These are phyloP conservation scores for Chaetomium globosum DNA, from an alignment of 2,329 filamentous ascomycete species.

Conservation along the genomic window DNA sequence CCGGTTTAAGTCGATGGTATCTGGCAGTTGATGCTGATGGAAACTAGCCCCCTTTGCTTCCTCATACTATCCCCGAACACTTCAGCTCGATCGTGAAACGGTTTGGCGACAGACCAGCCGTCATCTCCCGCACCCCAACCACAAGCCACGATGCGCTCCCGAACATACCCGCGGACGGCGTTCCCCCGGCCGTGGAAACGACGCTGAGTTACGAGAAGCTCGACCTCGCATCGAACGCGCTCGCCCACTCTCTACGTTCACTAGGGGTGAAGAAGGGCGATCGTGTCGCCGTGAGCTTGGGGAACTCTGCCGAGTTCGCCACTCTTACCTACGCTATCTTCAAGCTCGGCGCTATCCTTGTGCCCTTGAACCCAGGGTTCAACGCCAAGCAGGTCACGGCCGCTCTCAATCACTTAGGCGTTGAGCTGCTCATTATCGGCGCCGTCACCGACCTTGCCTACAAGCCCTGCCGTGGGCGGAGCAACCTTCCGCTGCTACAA, in stretches of 20 bases:
- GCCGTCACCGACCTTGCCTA: constrained; percentile 82
- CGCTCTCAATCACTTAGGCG: constrained; percentile 74
- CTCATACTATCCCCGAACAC: constrained; percentile 71
- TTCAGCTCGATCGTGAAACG: constrained; percentile 66
- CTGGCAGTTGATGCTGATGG: constrained; percentile 7
- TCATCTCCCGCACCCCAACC: constrained; percentile 54
- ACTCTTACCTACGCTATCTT: constrained; percentile 86
- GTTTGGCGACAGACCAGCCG: constrained; percentile 65
- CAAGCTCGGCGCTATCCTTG: constrained; percentile 90
- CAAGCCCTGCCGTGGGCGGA: constrained; percentile 57
- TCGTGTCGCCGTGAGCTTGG: constrained; percentile 81
- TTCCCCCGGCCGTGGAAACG: constrained; percentile 62
- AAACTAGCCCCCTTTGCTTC: constrained; percentile 64
- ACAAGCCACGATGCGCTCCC: constrained; percentile 33
- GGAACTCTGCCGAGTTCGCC: constrained; percentile 82
- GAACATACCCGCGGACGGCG: constrained; percentile 47
- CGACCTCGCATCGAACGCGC: constrained; percentile 72
- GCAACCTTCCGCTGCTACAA: constrained; percentile 54
- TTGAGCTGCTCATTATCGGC: constrained; percentile 77
- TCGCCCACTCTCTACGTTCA: constrained; percentile 70
- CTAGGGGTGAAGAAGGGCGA: constrained; percentile 79
- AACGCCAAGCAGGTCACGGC: constrained; percentile 75
- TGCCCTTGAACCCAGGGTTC: constrained; percentile 92
- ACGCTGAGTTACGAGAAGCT: constrained; percentile 74
- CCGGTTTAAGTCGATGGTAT: neutral